These are phyloP conservation scores for Phialophora chinensis DNA, from an alignment of 2,329 filamentous ascomycete species.

Conservation along the genomic window DNA sequence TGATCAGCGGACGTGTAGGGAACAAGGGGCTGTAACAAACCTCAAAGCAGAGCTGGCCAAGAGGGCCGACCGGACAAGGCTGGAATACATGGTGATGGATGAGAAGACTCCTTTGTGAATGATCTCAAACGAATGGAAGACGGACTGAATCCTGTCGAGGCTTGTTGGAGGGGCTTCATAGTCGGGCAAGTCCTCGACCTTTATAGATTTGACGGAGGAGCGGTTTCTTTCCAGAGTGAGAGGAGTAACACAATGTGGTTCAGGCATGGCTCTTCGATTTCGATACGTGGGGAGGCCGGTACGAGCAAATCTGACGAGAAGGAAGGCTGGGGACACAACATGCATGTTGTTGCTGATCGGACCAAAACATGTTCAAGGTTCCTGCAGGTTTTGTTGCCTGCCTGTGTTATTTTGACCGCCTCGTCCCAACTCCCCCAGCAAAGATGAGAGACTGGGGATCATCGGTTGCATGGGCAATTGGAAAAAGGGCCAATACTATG, in stretches of 20 bases:
- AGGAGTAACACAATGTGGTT: background rate
- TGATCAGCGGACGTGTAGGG: background rate
- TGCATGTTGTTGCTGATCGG: conserved; percentile 1
- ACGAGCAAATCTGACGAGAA: background rate
- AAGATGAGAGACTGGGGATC: background rate
- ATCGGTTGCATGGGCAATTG: background rate
- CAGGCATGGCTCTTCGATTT: background rate
- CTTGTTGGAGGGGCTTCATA: background rate
- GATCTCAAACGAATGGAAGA: conserved; percentile 11
- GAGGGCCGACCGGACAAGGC: background rate
- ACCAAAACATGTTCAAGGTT: background rate
- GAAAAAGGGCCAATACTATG: background rate
- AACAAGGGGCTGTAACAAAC: background rate
- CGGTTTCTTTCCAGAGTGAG: background rate
- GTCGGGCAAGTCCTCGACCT: background rate
- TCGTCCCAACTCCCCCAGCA: background rate
- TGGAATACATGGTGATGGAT: background rate
- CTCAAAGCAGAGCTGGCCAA: conserved; percentile 9
- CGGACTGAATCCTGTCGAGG: conserved; percentile 11
- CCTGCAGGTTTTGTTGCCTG: background rate
- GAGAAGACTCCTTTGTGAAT: background rate
- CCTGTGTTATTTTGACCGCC: background rate
- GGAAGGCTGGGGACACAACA: background rate
- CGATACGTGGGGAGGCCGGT: background rate
- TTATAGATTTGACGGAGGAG: background rate